phyloP scores from a whole-genome alignment of 805 yeast genomes.

The Candida quercuum region DNA sequence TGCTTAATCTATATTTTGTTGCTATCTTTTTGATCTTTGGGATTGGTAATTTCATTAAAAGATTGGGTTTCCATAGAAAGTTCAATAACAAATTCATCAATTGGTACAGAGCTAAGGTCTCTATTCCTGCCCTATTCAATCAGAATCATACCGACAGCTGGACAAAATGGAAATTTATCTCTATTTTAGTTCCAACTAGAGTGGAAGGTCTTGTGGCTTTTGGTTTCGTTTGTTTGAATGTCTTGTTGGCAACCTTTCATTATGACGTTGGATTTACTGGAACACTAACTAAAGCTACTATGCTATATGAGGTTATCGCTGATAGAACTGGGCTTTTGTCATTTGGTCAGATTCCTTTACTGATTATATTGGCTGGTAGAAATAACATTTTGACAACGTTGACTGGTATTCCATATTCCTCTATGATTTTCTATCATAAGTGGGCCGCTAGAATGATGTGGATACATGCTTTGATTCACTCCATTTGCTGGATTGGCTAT shows the following conservation, averaged over 20 bases:
- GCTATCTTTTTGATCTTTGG: conserved; percentile 32
- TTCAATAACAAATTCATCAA: conserved; percentile 11
- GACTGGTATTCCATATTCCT: conserved; percentile 59
- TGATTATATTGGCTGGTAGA: conserved; percentile 63
- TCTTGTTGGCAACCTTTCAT: conserved; percentile 9
- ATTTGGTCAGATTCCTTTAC: conserved; percentile 42
- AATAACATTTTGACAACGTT: conserved; percentile 56
- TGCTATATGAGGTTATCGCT: conserved; percentile 7
- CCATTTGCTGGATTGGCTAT: conserved; percentile 6
- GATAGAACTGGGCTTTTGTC: conserved; percentile 21
- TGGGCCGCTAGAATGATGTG: conserved; percentile 47
- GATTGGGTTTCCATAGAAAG: conserved; percentile 14
- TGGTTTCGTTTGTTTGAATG: conserved; percentile 26
- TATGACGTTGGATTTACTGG: conserved; percentile 5
- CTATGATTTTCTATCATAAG: conserved; percentile 63
- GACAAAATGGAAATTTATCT: conserved; percentile 1
- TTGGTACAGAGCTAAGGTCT: conserved; percentile 15
- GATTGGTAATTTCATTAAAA: conserved; percentile 25
- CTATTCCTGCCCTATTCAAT: conserved; percentile 18
- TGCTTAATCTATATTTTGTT: conserved; percentile 34
- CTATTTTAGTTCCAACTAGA: conserved; percentile 20
- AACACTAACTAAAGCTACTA: neutral
- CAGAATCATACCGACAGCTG: conserved; percentile 12
- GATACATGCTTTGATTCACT: conserved; percentile 17
- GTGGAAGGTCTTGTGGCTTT: conserved; percentile 26